Evolutionary conservation across 2,329 filamentous ascomycete species (phyloP).

Genomic region (Exophiala sideris): DNA sequence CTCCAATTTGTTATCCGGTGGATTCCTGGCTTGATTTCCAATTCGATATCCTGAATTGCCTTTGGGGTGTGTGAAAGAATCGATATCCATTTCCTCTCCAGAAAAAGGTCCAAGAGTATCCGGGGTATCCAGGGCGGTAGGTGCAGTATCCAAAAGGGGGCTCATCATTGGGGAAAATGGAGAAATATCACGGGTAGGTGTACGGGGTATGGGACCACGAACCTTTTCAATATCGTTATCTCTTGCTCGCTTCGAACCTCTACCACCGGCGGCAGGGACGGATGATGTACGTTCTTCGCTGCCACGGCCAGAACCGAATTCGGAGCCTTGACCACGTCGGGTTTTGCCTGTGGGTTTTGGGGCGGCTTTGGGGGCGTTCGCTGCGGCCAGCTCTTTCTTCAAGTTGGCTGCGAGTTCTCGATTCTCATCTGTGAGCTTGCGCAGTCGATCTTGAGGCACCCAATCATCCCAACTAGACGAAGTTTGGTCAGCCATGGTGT

Average conservation of each 20-base stretch:
- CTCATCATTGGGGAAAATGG: slow-evolving; percentile 1
- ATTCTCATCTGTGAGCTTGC: slow-evolving; percentile 93
- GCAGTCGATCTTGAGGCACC: slow-evolving; percentile 88
- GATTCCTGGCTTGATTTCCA: background rate
- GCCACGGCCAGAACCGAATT: slow-evolving; percentile 41
- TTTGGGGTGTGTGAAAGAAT: background rate
- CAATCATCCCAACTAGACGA: slow-evolving; percentile 85
- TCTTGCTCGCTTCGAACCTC: slow-evolving; percentile 43
- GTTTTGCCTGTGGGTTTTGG: slow-evolving; percentile 30
- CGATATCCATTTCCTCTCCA: background rate
- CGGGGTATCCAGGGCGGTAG: background rate
- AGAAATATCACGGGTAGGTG: slow-evolving; percentile 2
- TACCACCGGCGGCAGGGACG: slow-evolving; percentile 42
- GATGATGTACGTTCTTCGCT: slow-evolving; percentile 46
- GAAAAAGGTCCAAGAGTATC: background rate
- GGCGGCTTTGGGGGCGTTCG: slow-evolving; percentile 18
- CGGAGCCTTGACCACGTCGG: slow-evolving; percentile 36
- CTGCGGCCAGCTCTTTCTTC: slow-evolving; percentile 38
- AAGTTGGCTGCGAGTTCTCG: slow-evolving; percentile 70
- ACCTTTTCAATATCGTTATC: slow-evolving; percentile 50
- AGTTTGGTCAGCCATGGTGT: slow-evolving; percentile 4
- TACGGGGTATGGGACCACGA: slow-evolving; percentile 21
- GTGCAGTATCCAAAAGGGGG: background rate
- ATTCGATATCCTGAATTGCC: background rate
- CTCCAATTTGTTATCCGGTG: too few relatives aligned